Conservation (phyloP, 306 rosid genomes). For the Hylodesmum podocarpum region DNA sequence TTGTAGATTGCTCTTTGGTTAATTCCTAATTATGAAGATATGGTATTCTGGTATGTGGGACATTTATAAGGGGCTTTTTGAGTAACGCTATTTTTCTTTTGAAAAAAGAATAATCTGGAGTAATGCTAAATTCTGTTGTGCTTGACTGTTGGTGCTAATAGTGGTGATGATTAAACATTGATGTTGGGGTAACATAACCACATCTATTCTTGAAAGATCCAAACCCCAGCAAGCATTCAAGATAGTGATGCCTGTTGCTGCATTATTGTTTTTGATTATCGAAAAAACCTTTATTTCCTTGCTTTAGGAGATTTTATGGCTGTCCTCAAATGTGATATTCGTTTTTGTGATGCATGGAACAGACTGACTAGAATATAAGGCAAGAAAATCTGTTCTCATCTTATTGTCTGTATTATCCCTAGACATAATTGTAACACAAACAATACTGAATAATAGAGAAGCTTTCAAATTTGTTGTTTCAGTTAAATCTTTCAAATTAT, state of each 20-base stretch:
- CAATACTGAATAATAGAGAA: background rate
- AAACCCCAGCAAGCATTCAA: background rate
- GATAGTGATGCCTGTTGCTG: background rate
- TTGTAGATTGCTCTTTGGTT: background rate
- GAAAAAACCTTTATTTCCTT: background rate
- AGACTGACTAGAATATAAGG: background rate
- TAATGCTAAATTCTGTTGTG: background rate
- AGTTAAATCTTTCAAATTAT: background rate
- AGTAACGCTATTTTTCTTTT: background rate
- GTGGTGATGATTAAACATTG: background rate
- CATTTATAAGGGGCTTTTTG: background rate
- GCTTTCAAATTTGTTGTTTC: background rate
- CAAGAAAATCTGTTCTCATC: background rate
- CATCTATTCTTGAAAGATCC: background rate
- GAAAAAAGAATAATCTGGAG: background rate
- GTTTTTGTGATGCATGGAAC: background rate
- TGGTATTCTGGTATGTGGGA: slow-evolving; percentile 1
- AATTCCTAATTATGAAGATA: background rate
- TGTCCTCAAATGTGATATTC: background rate
- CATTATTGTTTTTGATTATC: background rate
- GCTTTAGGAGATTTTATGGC: background rate
- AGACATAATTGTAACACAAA: background rate
- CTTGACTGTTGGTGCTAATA: too few species aligned
- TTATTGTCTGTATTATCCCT: background rate
- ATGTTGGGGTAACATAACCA: background rate